A percentile compares a stretch with the other conserved stretches of the same genome.
These are phyloP conservation scores for Arthrobotrys sphaeroides DNA, from an alignment of 2,329 filamentous ascomycete species.

Conservation along the genomic window DNA sequence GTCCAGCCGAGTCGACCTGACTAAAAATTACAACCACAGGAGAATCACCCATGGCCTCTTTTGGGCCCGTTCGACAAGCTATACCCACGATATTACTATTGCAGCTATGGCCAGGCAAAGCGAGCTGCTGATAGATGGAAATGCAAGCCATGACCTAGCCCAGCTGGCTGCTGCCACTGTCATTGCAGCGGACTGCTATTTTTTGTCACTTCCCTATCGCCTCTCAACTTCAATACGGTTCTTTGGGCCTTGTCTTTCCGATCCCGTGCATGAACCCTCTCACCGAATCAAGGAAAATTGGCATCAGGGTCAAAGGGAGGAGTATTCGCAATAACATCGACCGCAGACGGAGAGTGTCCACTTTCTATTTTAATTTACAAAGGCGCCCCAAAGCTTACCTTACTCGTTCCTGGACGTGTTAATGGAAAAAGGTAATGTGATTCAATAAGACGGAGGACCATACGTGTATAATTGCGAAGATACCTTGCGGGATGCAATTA, in stretches of 20 bases:
- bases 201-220: conserved; percentile 11
- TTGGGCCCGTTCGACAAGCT: neutral
- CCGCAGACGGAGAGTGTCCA: conserved; percentile 14
- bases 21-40: conserved; percentile 29
- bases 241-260: conserved; percentile 22
- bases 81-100: conserved; percentile 30
- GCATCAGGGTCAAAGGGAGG: conserved; percentile 40
- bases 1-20: conserved; percentile 38
- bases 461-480: conserved; percentile 24
- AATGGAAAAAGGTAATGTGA: conserved; percentile 20
- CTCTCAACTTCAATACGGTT: conserved; percentile 20
- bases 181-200: conserved; percentile 11
- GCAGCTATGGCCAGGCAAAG: conserved; percentile 27
- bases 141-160: conserved; percentile 33
- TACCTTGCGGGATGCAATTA: conserved; percentile 13
- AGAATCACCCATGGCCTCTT: conserved; percentile 19
- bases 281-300: conserved; percentile 46
- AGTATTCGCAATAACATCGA: neutral
- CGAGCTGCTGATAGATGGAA: conserved; percentile 35
- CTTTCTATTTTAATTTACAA: conserved; percentile 50
- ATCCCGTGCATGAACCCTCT: conserved; percentile 44
- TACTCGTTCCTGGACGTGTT: neutral
- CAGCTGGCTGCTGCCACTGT: neutral
- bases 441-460: conserved; percentile 25
- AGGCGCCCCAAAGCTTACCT: conserved; percentile 39